Percentiles rank a stretch among this genome's conserved stretches.
Conservation (phyloP, 768 basidiomycete genomes). For the Daedalea quercina region DNA sequence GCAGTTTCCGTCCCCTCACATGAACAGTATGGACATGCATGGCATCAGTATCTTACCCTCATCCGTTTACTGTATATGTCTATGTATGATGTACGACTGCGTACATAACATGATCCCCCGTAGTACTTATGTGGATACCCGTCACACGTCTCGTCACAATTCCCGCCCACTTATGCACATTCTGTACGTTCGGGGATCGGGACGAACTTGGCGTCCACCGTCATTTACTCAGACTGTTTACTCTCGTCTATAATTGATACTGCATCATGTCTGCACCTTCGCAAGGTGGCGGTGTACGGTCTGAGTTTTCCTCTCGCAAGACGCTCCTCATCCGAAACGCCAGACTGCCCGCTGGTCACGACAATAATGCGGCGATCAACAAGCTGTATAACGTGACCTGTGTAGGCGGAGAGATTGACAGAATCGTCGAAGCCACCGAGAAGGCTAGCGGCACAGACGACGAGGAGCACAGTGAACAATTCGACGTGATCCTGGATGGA, state of each 20-base stretch:
- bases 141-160: neutral
- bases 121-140: neutral
- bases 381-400: neutral
- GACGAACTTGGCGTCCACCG: too few species aligned
- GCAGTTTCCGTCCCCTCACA: neutral
- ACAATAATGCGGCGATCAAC: too few species aligned
- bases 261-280: too few species aligned
- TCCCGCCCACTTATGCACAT: neutral
- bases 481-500: constrained; percentile 11
- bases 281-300: too few species aligned
- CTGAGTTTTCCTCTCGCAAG: too few species aligned
- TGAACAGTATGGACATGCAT: neutral
- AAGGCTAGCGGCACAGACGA: neutral
- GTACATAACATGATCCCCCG: too few species aligned
- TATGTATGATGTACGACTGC: neutral
- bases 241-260: too few species aligned
- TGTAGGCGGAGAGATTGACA: neutral
- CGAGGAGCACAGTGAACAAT: neutral
- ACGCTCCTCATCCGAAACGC: too few species aligned
- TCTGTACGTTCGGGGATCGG: too few species aligned
- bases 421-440: neutral
- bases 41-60: neutral
- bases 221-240: too few species aligned
- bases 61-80: neutral
- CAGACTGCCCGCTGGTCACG: too few species aligned